Evolutionary conservation across 768 basidiomycete genomes (phyloP).

Genomic region (Mycena kentingensis): DNA sequence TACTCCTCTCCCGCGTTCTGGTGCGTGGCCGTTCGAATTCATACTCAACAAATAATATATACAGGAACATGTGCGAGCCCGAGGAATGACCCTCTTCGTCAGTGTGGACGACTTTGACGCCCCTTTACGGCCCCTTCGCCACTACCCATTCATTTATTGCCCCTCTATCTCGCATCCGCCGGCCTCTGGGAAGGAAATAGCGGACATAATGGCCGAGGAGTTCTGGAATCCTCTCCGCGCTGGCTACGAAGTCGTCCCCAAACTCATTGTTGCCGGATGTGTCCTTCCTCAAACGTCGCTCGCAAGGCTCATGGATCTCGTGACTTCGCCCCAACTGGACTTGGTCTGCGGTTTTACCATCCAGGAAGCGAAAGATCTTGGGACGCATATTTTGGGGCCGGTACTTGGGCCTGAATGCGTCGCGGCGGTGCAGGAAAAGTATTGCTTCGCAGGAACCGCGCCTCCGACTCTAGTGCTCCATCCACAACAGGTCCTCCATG

Average conservation of each 20-base stretch:
- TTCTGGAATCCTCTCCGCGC: neutral
- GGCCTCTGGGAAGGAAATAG: neutral
- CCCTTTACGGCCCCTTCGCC: neutral
- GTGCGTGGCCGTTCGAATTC: too few species aligned
- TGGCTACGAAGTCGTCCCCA: neutral
- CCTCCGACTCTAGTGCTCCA: too few species aligned
- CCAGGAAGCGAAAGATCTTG: neutral
- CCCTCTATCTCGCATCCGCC: neutral
- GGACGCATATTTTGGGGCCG: conserved; percentile 81
- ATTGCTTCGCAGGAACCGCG: too few species aligned
- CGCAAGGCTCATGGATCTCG: neutral
- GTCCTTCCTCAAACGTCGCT: neutral
- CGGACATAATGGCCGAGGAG: neutral
- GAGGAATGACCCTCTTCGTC: neutral
- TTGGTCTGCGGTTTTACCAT: neutral
- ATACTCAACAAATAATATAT: neutral
- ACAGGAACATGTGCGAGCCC: neutral
- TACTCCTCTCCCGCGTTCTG: too few species aligned
- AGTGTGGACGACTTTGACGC: neutral
- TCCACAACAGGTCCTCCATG: too few species aligned
- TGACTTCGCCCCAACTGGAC: neutral
- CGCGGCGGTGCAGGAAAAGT: too few species aligned
- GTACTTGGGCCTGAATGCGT: too few species aligned
- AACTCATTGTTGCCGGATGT: neutral
- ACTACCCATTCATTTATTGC: too few species aligned